Evolutionary conservation across 1,284 basidiomycete genomes (phyloP).

Genomic region (Microbotryomycetes sp.): DNA sequence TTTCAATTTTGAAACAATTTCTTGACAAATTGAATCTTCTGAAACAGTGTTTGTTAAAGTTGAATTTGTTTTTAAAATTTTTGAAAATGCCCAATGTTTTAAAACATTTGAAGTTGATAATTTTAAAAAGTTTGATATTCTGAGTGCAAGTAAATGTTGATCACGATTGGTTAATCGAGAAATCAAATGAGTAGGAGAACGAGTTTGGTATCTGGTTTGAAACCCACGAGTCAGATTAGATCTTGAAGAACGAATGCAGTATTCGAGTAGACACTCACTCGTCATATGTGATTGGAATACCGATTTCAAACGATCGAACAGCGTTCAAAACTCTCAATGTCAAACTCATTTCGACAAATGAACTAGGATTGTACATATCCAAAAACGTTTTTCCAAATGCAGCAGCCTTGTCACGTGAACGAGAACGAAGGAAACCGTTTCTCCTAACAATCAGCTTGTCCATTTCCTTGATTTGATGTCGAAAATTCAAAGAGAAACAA

Average conservation of each 20-base stretch:
- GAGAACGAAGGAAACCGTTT: no score
- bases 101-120: conserved; percentile 80
- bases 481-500: not conserved
- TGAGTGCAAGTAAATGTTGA: conserved; percentile 81
- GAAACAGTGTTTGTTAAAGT: not conserved
- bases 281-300: conserved; percentile 84
- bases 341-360: conserved; percentile 86
- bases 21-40: conserved; percentile 65
- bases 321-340: conserved; percentile 92
- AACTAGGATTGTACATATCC: conserved; percentile 82
- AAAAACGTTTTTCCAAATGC: conserved; percentile 91
- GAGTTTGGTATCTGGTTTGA: conserved; percentile 27
- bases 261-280: conserved; percentile 53
- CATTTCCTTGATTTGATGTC: not conserved
- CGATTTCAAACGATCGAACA: conserved; percentile 81
- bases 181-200: conserved; percentile 53
- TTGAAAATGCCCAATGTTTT: conserved; percentile 92
- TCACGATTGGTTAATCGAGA: conserved; percentile 77
- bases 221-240: not conserved
- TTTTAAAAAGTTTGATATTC: conserved; percentile 77
- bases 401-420: conserved; percentile 65
- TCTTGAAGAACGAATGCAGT: conserved; percentile 1
- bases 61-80: conserved; percentile 64
- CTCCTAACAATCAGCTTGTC: no score
- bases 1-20: conserved; percentile 83